Evolutionary conservation across 2,329 filamentous ascomycete genomes (phyloP).

Genomic region (Colletotrichum orchidophilum): DNA sequence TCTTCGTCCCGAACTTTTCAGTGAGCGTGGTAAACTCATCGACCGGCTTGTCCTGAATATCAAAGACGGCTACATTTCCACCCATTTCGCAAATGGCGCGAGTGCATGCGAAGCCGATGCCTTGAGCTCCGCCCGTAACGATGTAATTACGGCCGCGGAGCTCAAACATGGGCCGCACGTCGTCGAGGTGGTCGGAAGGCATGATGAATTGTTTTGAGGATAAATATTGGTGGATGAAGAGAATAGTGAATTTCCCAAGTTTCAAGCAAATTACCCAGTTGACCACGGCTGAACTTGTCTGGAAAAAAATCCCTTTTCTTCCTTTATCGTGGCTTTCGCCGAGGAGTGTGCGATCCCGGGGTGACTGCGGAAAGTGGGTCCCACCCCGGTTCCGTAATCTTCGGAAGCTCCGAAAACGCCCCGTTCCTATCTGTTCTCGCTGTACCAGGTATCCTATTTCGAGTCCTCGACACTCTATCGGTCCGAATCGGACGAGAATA

Average conservation of each 20-base stretch:
- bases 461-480: not conserved
- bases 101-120: conserved; percentile 49
- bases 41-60: conserved; percentile 44
- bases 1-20: not conserved
- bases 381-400: not conserved
- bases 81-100: conserved; percentile 51
- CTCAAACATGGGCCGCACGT: conserved; percentile 45
- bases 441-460: not conserved
- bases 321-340: not conserved
- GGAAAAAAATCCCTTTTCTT: not conserved
- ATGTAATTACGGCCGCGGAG: conserved; percentile 47
- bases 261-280: not conserved
- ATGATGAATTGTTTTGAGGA: not conserved
- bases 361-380: not conserved
- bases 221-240: not conserved
- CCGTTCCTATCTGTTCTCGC: not conserved
- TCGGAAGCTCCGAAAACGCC: not conserved
- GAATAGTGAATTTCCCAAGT: not conserved
- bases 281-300: not conserved
- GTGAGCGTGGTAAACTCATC: conserved; percentile 40
- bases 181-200: conserved; percentile 32
- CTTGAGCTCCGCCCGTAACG: conserved; percentile 49
- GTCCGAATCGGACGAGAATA: not conserved
- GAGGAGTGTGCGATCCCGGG: not conserved
- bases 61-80: conserved; percentile 50